phyloP scores from a whole-genome alignment of 2,329 filamentous ascomycete species.

The Fusarium haematococcum region DNA sequence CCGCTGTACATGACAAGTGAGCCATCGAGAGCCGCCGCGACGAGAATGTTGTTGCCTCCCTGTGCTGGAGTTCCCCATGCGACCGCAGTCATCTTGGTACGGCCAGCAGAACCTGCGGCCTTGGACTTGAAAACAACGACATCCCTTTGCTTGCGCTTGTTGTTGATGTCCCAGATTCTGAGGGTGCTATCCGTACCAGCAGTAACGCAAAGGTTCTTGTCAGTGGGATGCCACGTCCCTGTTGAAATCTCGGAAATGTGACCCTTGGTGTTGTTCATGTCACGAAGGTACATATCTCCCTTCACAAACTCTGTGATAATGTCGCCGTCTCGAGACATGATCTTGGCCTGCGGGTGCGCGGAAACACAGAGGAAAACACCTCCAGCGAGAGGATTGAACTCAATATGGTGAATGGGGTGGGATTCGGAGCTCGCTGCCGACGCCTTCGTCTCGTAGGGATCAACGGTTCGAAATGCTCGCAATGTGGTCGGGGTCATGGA shows the following conservation, averaged over 20 bases:
- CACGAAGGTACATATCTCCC: constrained; percentile 97
- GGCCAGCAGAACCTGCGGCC: constrained; percentile 86
- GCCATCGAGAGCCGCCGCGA: constrained; percentile 88
- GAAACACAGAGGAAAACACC: constrained; percentile 87
- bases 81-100: constrained; percentile 93
- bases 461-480: constrained; percentile 91
- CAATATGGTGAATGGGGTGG: constrained; percentile 86
- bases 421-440: constrained; percentile 79
- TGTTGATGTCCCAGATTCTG: constrained; percentile 96
- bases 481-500: constrained; percentile 96
- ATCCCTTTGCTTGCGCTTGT: constrained; percentile 89
- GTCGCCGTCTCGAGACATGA: constrained; percentile 90
- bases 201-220: constrained; percentile 87
- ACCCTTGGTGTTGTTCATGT: constrained; percentile 98
- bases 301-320: constrained; percentile 90
- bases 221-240: constrained; percentile 90
- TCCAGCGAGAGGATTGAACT: constrained; percentile 87
- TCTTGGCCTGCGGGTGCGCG: constrained; percentile 89
- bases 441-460: constrained; percentile 82
- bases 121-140: constrained; percentile 96
- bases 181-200: constrained; percentile 95
- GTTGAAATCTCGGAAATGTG: constrained; percentile 93
- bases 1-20: constrained; percentile 93
- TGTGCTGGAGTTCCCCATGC: constrained; percentile 84
- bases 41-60: constrained; percentile 82